phyloP scores from a whole-genome alignment of 176 grass and related monocot species.

The Bonia amplexicaulis region DNA sequence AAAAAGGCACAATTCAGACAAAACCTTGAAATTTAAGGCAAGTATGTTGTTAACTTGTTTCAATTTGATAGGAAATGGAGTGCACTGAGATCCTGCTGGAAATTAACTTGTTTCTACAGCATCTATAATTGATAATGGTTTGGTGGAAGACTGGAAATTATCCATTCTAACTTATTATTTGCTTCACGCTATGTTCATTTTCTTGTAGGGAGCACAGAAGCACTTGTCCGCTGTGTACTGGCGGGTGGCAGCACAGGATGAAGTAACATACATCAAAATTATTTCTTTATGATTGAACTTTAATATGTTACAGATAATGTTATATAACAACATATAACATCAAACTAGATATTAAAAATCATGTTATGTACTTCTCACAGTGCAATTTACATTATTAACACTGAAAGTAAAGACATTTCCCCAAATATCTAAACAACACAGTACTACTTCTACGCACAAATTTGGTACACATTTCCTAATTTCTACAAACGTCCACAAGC shows the following conservation, averaged over 20 bases:
- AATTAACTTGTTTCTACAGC: not conserved
- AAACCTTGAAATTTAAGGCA: slow-evolving; percentile 22
- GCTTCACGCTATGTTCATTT: not conserved
- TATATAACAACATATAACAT: slow-evolving; percentile 13
- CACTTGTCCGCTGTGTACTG: not conserved
- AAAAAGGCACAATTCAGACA: slow-evolving; percentile 30
- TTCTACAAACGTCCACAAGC: not conserved
- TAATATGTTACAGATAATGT: not conserved
- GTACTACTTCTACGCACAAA: not conserved
- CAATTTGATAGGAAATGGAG: not conserved
- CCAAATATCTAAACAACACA: slow-evolving; percentile 1
- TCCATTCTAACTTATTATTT: not conserved
- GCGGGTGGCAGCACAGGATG: not conserved
- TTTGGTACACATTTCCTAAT: slow-evolving; percentile 7
- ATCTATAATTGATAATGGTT: not conserved
- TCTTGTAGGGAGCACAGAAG: not conserved
- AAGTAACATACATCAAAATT: not conserved
- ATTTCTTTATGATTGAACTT: not conserved
- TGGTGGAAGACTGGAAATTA: not conserved
- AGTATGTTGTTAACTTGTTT: slow-evolving; percentile 9
- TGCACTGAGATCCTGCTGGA: not conserved
- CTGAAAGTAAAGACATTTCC: not conserved
- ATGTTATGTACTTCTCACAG: not conserved
- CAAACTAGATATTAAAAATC: not conserved
- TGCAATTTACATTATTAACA: not conserved